Base-by-base conservation (phyloP, 768 basidiomycete species). In the Mycena metata region DNA sequence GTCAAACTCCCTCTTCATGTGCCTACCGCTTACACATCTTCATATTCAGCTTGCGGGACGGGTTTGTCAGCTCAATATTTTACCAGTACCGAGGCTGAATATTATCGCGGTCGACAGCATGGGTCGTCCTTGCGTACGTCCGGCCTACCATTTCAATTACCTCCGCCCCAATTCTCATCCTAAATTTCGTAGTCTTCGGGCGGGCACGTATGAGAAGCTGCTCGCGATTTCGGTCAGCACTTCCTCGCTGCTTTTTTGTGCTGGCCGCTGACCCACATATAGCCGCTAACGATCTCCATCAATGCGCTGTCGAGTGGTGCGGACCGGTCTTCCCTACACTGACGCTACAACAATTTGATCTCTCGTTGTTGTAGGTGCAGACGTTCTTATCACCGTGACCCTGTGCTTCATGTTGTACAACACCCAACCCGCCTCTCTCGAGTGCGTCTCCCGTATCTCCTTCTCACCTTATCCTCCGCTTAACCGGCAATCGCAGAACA, bases 391-490 rank as follows among this genome's bases (percentile, higher is more conserved):
- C 42, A 87, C 88, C 0, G 58, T 64, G 15, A 80, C 81, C n/a
- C 80, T 89, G 3, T 85, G 83, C 59, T 67, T 73, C 49, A 70
- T 89, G 64, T 78, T 89, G 39, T 83, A 85, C 15, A 76, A 65
- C 17, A 83, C 86, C 1, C 80, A 86, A 12, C 88, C 88, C 8
- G 86, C 87, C 3, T 89, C 88, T 76, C 81, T 78, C 54, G 84
- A 77, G 86, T 82, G 49, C n/a, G 74, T 50, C 11, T 50, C 9
- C 26, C 4, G 36, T 24, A 6, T 17, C 35, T 67, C 23, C n/a
- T 56, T 42, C 61, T 41, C 15, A 58, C 35, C 82, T 30, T 17
- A 26, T 16, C 26, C 43, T 26, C 16, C 24, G 24, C 17, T 52
- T 16, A n/a, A 11, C 35, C 23, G 36, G 30, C 1, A 2, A 30